phyloP scores from a whole-genome alignment of 2,329 filamentous ascomycete species.

The Plenodomus lindquistii region DNA sequence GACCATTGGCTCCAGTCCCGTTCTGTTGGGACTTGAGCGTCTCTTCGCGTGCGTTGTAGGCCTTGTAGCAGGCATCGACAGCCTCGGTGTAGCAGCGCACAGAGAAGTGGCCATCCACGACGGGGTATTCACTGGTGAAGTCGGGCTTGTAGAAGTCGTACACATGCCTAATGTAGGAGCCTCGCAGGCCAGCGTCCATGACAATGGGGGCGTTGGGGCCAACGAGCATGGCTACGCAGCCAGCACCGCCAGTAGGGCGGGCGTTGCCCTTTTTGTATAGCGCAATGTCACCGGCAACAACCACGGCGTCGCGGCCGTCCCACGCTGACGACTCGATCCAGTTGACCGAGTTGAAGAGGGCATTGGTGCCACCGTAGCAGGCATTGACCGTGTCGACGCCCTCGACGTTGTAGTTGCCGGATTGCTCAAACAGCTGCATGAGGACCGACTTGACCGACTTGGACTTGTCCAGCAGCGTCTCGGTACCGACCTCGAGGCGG shows the following conservation, averaged over 20 bases:
- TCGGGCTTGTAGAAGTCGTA: conserved; percentile 62
- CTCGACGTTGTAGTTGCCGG: conserved; percentile 59
- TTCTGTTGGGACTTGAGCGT: conserved; percentile 51
- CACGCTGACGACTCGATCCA: conserved; percentile 59
- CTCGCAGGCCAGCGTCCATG: conserved; percentile 55
- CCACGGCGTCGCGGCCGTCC: conserved; percentile 57
- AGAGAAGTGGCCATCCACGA: conserved; percentile 58
- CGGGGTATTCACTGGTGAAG: conserved; percentile 57
- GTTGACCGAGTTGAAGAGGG: conserved; percentile 58
- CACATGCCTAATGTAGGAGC: conserved; percentile 56
- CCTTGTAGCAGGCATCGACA: conserved; percentile 58
- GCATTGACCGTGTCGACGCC: conserved; percentile 59
- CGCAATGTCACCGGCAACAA: conserved; percentile 58
- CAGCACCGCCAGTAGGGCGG: conserved; percentile 57
- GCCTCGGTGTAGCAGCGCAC: conserved; percentile 59
- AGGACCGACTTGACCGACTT: conserved; percentile 60
- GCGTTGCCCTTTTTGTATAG: conserved; percentile 60
- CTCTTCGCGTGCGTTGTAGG: conserved; percentile 55
- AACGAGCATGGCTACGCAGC: conserved; percentile 59
- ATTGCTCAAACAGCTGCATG: conserved; percentile 57
- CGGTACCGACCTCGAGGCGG: conserved; percentile 58
- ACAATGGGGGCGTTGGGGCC: conserved; percentile 56
- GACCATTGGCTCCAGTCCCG: conserved; percentile 43
- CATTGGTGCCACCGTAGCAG: conserved; percentile 60
- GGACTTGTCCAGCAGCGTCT: conserved; percentile 60